Conservation (phyloP, 306 rosid genomes). For the Prunus davidiana region DNA sequence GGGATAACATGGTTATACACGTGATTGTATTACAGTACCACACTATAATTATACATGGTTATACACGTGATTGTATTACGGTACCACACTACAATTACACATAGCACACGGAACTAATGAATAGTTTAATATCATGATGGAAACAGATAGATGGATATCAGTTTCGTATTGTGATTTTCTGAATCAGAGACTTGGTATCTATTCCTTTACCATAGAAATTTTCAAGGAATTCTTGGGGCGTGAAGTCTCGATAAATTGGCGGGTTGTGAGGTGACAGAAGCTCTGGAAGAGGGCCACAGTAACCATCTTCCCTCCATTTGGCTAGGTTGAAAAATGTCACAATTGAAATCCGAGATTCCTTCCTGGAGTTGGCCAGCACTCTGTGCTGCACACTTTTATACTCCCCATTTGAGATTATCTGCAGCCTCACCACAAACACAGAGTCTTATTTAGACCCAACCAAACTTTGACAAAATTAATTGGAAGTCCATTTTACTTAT, state of each 20-base stretch:
- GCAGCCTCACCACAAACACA: background rate
- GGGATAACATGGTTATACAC: too few species aligned
- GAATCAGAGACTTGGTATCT: constrained; percentile 27
- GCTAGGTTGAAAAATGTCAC: constrained; percentile 20
- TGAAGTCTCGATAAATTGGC: constrained; percentile 29
- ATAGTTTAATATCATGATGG: too few species aligned
- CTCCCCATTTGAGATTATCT: constrained; percentile 35
- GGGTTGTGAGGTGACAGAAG: constrained; percentile 22
- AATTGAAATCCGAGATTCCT: constrained; percentile 28
- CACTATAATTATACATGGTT: too few species aligned
- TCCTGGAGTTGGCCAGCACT: constrained; percentile 27
- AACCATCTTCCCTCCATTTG: constrained; percentile 25
- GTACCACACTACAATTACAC: too few species aligned
- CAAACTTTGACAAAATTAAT: too few species aligned
- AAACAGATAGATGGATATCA: background rate
- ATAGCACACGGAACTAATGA: too few species aligned
- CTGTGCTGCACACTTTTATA: constrained; percentile 35
- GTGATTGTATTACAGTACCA: too few species aligned
- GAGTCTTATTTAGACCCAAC: background rate
- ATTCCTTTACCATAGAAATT: constrained; percentile 26
- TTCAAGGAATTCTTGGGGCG: background rate
- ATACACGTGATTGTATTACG: too few species aligned
- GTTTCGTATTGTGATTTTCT: constrained; percentile 19
- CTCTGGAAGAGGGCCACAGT: constrained; percentile 34
- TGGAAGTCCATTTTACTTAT: background rate